Evolutionary conservation across 2,329 filamentous ascomycete species (phyloP).

Genomic region (Alternaria solani): DNA sequence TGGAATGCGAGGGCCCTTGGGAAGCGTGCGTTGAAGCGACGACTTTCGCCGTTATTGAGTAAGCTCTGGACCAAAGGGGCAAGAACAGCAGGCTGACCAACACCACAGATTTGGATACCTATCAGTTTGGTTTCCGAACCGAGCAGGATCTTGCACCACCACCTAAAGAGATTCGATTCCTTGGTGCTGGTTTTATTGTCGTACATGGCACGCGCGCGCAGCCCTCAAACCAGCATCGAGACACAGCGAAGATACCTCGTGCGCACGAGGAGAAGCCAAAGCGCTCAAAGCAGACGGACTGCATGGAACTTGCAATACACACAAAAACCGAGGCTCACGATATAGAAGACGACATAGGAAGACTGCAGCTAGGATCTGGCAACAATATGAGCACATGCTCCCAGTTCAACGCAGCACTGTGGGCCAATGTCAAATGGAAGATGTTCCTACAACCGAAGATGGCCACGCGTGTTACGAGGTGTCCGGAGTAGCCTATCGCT

Average conservation of each 20-base stretch:
- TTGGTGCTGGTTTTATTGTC: neutral
- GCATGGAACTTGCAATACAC: neutral
- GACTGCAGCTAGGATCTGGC: neutral
- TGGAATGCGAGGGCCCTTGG: neutral
- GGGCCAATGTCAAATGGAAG: neutral
- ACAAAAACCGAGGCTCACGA: neutral
- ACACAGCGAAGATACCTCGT: neutral
- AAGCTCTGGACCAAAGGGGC: neutral
- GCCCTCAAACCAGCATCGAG: neutral
- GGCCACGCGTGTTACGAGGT: neutral
- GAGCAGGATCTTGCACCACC: neutral
- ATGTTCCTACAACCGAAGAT: neutral
- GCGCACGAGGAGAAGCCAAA: neutral
- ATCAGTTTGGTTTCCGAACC: slow-evolving; percentile 3
- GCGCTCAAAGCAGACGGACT: neutral
- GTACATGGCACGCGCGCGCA: neutral
- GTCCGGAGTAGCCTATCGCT: neutral
- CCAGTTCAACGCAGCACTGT: neutral
- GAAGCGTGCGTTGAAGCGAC: neutral
- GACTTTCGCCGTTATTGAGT: slow-evolving; percentile 8
- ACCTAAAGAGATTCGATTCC: neutral
- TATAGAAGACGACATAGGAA: neutral
- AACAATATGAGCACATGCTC: neutral
- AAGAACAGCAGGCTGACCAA: neutral
- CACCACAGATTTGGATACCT: slow-evolving; percentile 1